A percentile compares a stretch with the other conserved stretches of the same genome.
These are phyloP conservation scores for Coccomyxa sp. DNA, from an alignment of 139 green algal genomes.

Conservation along the genomic window DNA sequence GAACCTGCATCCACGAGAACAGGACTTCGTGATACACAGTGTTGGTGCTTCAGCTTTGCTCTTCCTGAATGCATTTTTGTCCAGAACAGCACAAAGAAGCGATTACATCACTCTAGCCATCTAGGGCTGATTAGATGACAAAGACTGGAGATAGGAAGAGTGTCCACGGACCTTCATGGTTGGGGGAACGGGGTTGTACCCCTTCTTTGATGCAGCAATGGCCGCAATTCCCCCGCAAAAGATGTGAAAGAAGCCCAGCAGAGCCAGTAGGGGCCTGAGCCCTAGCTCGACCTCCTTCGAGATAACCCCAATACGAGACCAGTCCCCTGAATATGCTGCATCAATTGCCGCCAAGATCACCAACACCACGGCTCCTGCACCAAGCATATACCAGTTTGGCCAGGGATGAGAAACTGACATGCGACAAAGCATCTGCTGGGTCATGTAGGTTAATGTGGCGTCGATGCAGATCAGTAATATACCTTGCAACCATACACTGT, in stretches of 20 bases:
- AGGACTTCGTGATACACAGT: not conserved
- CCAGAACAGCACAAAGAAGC: not conserved
- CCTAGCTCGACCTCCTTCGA: slow-evolving; percentile 7
- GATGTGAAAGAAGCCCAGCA: slow-evolving; percentile 4
- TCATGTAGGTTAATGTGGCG: not conserved
- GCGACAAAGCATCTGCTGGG: not conserved
- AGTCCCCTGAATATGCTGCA: slow-evolving; percentile 21
- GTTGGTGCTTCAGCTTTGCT: not conserved
- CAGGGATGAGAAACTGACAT: not conserved
- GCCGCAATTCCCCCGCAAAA: not conserved
- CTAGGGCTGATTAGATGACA: not conserved
- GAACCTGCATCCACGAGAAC: not conserved
- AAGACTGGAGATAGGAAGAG: not conserved
- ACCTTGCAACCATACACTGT: not conserved
- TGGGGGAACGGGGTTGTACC: not conserved
- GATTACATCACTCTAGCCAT: not conserved
- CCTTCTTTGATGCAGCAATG: not conserved
- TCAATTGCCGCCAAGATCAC: slow-evolving; percentile 8
- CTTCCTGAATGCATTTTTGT: not conserved
- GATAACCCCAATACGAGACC: slow-evolving; percentile 21
- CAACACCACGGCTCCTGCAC: slow-evolving; percentile 10
- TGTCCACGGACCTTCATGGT: not conserved
- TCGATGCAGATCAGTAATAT: not conserved
- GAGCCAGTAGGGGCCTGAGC: not conserved
- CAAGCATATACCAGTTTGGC: not conserved